These are phyloP conservation scores for Hura crepitans DNA, from an alignment of 441 rosid genomes.

Conservation along the genomic window DNA sequence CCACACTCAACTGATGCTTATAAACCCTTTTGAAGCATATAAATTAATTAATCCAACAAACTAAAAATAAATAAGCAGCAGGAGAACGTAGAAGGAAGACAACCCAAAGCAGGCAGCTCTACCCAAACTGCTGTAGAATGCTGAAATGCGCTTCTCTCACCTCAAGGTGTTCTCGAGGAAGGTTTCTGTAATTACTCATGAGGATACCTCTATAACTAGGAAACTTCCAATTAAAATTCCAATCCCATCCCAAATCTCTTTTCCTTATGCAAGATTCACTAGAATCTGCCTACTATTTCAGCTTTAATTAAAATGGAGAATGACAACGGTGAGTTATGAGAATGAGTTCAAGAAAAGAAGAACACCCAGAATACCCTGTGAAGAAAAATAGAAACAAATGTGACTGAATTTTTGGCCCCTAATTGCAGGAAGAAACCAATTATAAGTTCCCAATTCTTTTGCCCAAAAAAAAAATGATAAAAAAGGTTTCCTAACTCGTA, in stretches of 20 bases:
- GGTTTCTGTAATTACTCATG: neutral
- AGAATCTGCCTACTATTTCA: neutral
- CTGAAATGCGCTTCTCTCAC: no score
- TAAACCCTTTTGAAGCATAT: neutral
- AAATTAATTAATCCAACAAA: neutral
- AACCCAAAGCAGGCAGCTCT: neutral
- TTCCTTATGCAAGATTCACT: neutral
- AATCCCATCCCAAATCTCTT: neutral
- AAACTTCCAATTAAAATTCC: neutral
- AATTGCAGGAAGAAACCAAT: neutral
- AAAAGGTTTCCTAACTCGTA: conserved; percentile 18
- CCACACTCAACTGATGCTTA: no score
- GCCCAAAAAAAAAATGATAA: neutral
- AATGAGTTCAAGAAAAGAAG: neutral
- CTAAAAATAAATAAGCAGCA: neutral
- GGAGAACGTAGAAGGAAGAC: no score
- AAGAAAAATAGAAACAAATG: neutral
- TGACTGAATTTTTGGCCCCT: neutral
- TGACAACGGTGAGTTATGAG: no score
- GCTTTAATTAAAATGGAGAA: neutral
- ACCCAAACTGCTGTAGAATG: neutral
- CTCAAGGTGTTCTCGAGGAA: no score
- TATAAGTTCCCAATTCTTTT: neutral
- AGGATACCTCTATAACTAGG: neutral
- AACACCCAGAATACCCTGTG: neutral